phyloP scores from a whole-genome alignment of 768 basidiomycete genomes.

The Psilocybe cyanescens region DNA sequence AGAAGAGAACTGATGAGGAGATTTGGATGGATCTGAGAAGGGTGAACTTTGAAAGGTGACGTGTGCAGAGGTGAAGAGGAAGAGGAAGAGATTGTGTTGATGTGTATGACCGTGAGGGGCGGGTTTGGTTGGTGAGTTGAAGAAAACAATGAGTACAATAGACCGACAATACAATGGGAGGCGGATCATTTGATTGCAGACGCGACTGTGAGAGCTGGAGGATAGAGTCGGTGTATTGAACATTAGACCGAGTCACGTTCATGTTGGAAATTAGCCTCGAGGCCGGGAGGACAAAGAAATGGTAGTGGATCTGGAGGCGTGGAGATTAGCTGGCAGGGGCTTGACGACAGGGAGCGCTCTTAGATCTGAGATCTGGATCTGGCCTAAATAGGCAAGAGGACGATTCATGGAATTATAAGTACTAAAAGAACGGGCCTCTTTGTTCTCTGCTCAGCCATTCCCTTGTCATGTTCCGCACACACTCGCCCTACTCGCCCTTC shows the following conservation, averaged over 20 bases:
- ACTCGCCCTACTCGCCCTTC: slow-evolving; percentile 62
- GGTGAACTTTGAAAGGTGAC: background rate
- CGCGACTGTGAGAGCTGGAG: background rate
- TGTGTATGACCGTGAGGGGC: background rate
- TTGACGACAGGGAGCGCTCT: slow-evolving; percentile 13
- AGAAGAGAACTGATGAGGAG: background rate
- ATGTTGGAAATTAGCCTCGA: too few species aligned
- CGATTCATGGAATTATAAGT: background rate
- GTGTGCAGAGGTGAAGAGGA: background rate
- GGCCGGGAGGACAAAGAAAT: too few species aligned
- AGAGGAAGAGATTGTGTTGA: background rate
- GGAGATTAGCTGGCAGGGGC: slow-evolving; percentile 15
- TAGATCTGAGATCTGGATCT: slow-evolving; percentile 9
- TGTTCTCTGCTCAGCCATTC: slow-evolving; percentile 8
- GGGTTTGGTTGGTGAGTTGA: background rate
- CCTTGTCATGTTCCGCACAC: slow-evolving; percentile 38
- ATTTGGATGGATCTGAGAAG: background rate
- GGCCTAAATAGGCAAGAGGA: slow-evolving; percentile 1
- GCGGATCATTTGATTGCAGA: background rate
- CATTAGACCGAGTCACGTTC: background rate
- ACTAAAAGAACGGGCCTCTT: background rate
- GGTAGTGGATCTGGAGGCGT: slow-evolving; percentile 1
- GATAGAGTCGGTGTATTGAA: background rate
- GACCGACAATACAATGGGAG: background rate
- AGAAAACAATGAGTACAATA: background rate